These are phyloP conservation scores for Eucalyptus albens DNA, from an alignment of 345 rosid genomes.

Conservation along the genomic window DNA sequence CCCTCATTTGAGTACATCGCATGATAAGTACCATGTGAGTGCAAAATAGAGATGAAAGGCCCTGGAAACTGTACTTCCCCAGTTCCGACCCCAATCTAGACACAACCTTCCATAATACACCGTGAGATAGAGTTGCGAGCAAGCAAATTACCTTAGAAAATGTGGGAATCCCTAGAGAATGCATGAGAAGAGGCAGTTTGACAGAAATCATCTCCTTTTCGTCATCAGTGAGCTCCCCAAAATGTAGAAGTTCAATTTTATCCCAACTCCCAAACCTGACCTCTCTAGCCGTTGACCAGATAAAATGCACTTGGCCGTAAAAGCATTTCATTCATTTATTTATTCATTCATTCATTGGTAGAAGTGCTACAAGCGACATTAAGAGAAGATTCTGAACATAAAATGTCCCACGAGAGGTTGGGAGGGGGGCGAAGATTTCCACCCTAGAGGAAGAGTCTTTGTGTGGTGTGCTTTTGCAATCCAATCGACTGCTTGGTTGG, in stretches of 20 bases:
- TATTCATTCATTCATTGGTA: no score
- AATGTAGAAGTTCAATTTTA: conserved; percentile 44
- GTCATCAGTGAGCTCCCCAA: conserved; percentile 36
- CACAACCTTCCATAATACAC: background rate
- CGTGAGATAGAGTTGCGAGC: no score
- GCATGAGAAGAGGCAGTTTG: conserved; percentile 46
- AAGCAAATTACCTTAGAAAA: conserved; percentile 51
- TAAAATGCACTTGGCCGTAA: no score
- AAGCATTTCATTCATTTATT: no score
- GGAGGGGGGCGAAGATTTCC: no score
- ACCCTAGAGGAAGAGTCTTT: no score
- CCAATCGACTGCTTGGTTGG: no score
- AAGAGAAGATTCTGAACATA: no score
- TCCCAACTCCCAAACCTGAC: conserved; percentile 48
- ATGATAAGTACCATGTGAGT: background rate
- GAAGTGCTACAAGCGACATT: no score
- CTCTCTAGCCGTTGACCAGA: no score
- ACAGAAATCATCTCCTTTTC: conserved; percentile 43
- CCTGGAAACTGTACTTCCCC: background rate
- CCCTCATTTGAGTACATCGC: background rate
- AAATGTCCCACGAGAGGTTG: no score
- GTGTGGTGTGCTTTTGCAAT: no score
- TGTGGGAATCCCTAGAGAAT: conserved; percentile 58
- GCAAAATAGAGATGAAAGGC: background rate
- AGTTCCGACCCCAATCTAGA: background rate